These are phyloP conservation scores for Prunus persica DNA, from an alignment of 306 rosid genomes.

Conservation along the genomic window Prunus_persica_NCBIv2 NC_034009.1:34718501-34719000, in stretches of 20 bases:
- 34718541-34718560: slow-evolving; percentile 91
- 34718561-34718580: slow-evolving; percentile 74
- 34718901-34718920: slow-evolving; percentile 98
- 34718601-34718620: slow-evolving; percentile 33
- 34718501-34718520: slow-evolving; percentile 91
- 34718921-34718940: slow-evolving; percentile 99
- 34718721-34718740: slow-evolving; percentile 87
- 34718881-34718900: slow-evolving; percentile 97
- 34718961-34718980: slow-evolving; percentile 98
- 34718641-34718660: slow-evolving; percentile 67
- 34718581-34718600: slow-evolving; percentile 27
- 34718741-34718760: slow-evolving; percentile 90
- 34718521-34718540: slow-evolving; percentile 84
- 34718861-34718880: slow-evolving; percentile 98
- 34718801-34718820: slow-evolving; percentile 87
- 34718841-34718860: slow-evolving; percentile 98
- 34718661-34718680: slow-evolving; percentile 89
- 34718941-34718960: slow-evolving; percentile 96
- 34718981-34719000: slow-evolving; percentile 86
- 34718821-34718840: slow-evolving; percentile 91
- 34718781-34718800: slow-evolving; percentile 93
- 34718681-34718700: slow-evolving; percentile 81
- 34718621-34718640: slow-evolving; percentile 65
- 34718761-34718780: slow-evolving; percentile 91
- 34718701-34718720: slow-evolving; percentile 90